phyloP scores from a whole-genome alignment of 129 eudicot genomes.

The Helianthus tuberosus region DNA sequence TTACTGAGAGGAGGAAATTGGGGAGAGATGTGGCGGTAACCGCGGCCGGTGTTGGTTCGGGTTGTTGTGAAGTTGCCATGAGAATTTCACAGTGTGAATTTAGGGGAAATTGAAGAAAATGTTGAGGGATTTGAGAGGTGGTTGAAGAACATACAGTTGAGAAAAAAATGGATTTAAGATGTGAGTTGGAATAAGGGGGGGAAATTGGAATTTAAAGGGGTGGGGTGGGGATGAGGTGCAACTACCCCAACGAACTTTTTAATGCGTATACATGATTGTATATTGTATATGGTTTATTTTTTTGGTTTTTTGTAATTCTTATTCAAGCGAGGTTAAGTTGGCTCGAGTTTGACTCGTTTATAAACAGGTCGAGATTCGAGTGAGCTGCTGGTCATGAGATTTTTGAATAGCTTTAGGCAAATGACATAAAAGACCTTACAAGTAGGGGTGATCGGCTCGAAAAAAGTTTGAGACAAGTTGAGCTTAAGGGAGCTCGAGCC shows the following conservation, averaged over 20 bases:
- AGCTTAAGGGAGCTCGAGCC: too few species aligned
- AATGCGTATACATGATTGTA: conserved; percentile 29
- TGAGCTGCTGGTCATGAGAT: too few species aligned
- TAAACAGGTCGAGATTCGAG: too few species aligned
- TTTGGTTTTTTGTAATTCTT: background rate
- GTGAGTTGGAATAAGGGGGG: conserved; percentile 26
- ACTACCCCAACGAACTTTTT: conserved; percentile 84
- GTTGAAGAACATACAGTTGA: background rate
- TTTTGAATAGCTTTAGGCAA: too few species aligned
- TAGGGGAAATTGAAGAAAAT: too few species aligned
- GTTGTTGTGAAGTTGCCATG: conserved; percentile 38
- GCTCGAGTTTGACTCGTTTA: too few species aligned
- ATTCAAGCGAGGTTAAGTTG: background rate
- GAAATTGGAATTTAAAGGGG: conserved; percentile 40
- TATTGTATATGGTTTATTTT: background rate
- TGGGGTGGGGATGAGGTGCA: conserved; percentile 41
- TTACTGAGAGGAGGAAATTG: conserved; percentile 59
- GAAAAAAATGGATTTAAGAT: conserved; percentile 20
- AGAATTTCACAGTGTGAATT: too few species aligned
- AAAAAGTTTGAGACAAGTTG: too few species aligned
- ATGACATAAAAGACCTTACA: too few species aligned
- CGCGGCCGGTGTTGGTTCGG: background rate
- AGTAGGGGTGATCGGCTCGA: too few species aligned
- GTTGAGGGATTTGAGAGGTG: background rate
- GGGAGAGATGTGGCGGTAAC: conserved; percentile 41